Evolutionary conservation across 805 yeast species (phyloP).

Genomic region (Lipomyces lipofer): DNA sequence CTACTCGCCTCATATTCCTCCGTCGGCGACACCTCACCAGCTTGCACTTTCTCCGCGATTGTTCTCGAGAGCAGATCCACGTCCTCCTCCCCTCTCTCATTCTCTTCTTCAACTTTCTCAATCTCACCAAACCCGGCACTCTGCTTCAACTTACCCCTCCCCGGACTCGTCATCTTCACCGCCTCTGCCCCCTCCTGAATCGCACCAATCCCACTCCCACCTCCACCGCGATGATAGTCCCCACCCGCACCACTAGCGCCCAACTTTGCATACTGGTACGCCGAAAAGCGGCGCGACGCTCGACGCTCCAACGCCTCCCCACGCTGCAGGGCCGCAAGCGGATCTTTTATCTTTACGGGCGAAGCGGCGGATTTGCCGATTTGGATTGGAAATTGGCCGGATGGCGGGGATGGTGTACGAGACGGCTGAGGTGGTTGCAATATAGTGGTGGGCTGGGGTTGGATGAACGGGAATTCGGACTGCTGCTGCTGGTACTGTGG

Average conservation of each 20-base stretch:
- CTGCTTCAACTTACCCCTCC: not conserved
- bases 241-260: constrained; percentile 28
- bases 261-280: constrained; percentile 83
- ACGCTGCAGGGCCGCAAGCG: constrained; percentile 74
- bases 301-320: constrained; percentile 84
- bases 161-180: not conserved
- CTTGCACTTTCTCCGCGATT: too few species aligned
- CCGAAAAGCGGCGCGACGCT: constrained; percentile 91
- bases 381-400: constrained; percentile 3
- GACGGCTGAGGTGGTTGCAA: constrained; percentile 9
- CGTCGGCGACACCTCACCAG: too few species aligned
- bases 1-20: not conserved
- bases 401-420: constrained; percentile 8
- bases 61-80: too few species aligned
- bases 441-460: not conserved
- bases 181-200: constrained; percentile 8
- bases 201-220: constrained; percentile 6
- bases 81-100: too few species aligned
- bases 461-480: not conserved
- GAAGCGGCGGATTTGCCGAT: not conserved
- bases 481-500: not conserved
- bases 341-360: constrained; percentile 46
- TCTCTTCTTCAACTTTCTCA: constrained; percentile 2
- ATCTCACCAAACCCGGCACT: not conserved
- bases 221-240: constrained; percentile 2